Evolutionary conservation across 2,329 filamentous ascomycete genomes (phyloP), one percentile per base, ranked within the genome.

Genomic region (Exophiala sp.): DNA sequence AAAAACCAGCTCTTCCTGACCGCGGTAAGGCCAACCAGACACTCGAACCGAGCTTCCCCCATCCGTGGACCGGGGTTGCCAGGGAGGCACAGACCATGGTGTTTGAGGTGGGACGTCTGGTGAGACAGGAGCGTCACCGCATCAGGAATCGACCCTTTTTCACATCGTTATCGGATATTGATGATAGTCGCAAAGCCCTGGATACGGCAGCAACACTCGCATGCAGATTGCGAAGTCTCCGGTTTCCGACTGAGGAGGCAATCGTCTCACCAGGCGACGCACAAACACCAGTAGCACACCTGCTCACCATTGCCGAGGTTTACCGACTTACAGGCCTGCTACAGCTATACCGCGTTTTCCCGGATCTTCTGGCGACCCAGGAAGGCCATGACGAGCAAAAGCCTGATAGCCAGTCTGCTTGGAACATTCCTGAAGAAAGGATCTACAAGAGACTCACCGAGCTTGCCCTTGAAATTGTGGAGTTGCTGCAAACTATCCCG

Each of bases 281-380:
- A 41, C 70, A 73, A 44, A 79, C 77, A 0, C 70, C 75, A 2
- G 73, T 76, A 45, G 69, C 70, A 63, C 74, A 80, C 58, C 71
- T 79, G 32, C 66, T 78, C 29, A 69, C 71, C 6, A 70, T 78
- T 55, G 76, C 76, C 1, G 73, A 78, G 55, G 71, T 73, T 1
- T 77, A 77, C 52, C 73, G 76, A 27, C 73, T 71, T 46, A 69
- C 73, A 2, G 77, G 75, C 1, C 67, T 79, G 2, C 64, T 79
- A 39, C 75, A 80, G 55, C 61, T 80, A 16, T 80, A 80, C 58
- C 72, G 73, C 19, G 71, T 73, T 23, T 79, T 78, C 48, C 76
- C 77, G 2, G 71, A 74, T 23, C 22, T 53, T 6, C 42, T 50
- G 6, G 27, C 32, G 11, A 43, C 24, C 14, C 40, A 35, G 16